A percentile compares a stretch with the other conserved stretches of the same genome.
phyloP scores from a whole-genome alignment of 2,329 filamentous ascomycete species.

The Penicillium sp. region DNA sequence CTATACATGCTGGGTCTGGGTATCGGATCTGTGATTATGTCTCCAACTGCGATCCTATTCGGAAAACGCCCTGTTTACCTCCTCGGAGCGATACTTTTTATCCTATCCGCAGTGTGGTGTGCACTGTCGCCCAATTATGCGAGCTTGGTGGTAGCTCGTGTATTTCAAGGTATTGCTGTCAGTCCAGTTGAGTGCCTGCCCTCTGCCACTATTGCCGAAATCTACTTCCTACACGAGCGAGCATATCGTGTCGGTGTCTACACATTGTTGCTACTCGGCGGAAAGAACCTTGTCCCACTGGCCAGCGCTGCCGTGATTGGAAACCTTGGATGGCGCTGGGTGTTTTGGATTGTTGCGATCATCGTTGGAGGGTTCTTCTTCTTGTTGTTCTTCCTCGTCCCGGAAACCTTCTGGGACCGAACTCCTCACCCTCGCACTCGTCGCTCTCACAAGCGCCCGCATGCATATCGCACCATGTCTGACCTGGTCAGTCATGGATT shows the following conservation, averaged over 20 bases:
- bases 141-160: conserved; percentile 72
- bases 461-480: conserved; percentile 34
- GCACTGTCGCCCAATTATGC: conserved; percentile 74
- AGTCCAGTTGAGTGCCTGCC: conserved; percentile 89
- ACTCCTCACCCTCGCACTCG: conserved; percentile 55
- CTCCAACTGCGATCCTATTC: conserved; percentile 83
- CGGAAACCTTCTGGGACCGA: conserved; percentile 93
- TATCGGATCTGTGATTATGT: conserved; percentile 74
- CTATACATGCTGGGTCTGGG: conserved; percentile 93
- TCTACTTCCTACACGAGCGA: conserved; percentile 91
- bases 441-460: conserved; percentile 36
- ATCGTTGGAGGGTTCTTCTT: conserved; percentile 65
- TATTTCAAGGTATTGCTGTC: conserved; percentile 82
- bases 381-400: conserved; percentile 82
- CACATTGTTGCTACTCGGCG: conserved; percentile 77
- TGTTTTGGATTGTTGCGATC: conserved; percentile 83
- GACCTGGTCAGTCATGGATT: conserved; percentile 32
- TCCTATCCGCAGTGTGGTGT: conserved; percentile 74
- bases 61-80: conserved; percentile 92
- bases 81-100: conserved; percentile 68
- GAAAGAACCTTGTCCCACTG: conserved; percentile 84
- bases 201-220: conserved; percentile 90
- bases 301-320: conserved; percentile 82
- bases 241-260: conserved; percentile 93
- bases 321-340: conserved; percentile 77